Evolutionary conservation across 164 flowering plant genomes (phyloP).

Genomic region (Buxus sempervirens): DNA sequence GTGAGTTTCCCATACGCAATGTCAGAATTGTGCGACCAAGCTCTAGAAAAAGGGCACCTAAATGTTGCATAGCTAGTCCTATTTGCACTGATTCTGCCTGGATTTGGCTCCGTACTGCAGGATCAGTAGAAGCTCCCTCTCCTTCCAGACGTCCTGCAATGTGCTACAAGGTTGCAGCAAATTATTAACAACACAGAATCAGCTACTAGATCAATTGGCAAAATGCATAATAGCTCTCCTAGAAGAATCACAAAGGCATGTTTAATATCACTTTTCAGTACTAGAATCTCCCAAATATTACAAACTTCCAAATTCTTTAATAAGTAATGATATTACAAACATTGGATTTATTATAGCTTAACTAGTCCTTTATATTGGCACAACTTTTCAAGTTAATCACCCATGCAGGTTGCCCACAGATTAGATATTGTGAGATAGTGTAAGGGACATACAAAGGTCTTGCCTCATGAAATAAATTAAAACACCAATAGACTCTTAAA

Average conservation of each 20-base stretch:
- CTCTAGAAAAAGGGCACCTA: conserved; percentile 92
- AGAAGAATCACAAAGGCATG: background rate
- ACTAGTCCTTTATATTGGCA: too few species aligned
- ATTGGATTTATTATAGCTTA: too few species aligned
- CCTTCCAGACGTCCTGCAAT: conserved; percentile 77
- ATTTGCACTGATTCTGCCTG: conserved; percentile 66
- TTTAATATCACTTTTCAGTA: background rate
- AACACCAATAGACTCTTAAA: too few species aligned
- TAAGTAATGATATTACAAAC: too few species aligned
- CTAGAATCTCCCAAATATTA: background rate
- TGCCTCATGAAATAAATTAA: too few species aligned
- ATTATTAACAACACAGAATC: conserved; percentile 31
- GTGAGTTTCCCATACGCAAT: conserved; percentile 83
- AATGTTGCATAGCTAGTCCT: conserved; percentile 87
- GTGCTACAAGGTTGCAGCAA: conserved; percentile 61
- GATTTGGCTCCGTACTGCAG: conserved; percentile 55
- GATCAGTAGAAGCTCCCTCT: conserved; percentile 59
- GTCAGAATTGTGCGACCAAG: conserved; percentile 88
- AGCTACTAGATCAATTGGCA: conserved; percentile 9
- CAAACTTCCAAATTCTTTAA: too few species aligned
- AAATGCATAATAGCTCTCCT: background rate
- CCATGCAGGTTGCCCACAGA: too few species aligned
- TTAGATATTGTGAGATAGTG: too few species aligned
- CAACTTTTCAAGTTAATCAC: too few species aligned
- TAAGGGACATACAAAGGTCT: too few species aligned